A percentile compares a stretch with the other conserved stretches of the same genome.
phyloP scores from a whole-genome alignment of 495 filamentous ascomycete species.

The Pyrenopolyporus hunteri region DNA sequence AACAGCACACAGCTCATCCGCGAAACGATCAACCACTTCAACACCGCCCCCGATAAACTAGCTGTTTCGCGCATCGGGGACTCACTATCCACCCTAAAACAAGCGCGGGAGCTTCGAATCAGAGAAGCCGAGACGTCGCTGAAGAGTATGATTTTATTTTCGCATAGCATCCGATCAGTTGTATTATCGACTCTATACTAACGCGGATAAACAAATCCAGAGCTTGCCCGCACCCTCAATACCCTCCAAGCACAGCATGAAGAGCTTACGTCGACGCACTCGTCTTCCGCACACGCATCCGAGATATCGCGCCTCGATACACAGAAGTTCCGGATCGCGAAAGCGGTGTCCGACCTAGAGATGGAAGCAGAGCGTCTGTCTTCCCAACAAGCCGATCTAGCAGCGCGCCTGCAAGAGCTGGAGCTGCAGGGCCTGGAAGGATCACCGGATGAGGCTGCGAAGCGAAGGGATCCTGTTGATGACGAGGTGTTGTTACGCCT shows the following conservation, averaged over 20 bases:
- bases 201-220: conserved; percentile 40
- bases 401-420: conserved; percentile 75
- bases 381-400: conserved; percentile 77
- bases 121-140: conserved; percentile 72
- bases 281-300: conserved; percentile 74
- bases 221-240: conserved; percentile 73
- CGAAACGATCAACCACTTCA: conserved; percentile 92
- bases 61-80: conserved; percentile 85
- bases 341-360: conserved; percentile 84
- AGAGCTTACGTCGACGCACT: conserved; percentile 72
- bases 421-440: conserved; percentile 81
- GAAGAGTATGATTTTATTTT: conserved; percentile 53
- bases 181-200: neutral
- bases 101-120: conserved; percentile 77
- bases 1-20: conserved; percentile 72
- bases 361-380: conserved; percentile 89
- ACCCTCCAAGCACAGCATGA: conserved; percentile 71
- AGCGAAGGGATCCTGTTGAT: conserved; percentile 49
- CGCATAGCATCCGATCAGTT: neutral
- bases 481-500: conserved; percentile 71
- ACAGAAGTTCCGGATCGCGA: conserved; percentile 93
- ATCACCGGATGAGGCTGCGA: conserved; percentile 45
- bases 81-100: conserved; percentile 77
- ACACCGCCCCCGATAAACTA: conserved; percentile 84
- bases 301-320: conserved; percentile 86